Evolutionary conservation across 148 eudicot genomes (phyloP), one percentile per base, ranked within the genome.

Genomic region (Rhododendron henanense): DNA sequence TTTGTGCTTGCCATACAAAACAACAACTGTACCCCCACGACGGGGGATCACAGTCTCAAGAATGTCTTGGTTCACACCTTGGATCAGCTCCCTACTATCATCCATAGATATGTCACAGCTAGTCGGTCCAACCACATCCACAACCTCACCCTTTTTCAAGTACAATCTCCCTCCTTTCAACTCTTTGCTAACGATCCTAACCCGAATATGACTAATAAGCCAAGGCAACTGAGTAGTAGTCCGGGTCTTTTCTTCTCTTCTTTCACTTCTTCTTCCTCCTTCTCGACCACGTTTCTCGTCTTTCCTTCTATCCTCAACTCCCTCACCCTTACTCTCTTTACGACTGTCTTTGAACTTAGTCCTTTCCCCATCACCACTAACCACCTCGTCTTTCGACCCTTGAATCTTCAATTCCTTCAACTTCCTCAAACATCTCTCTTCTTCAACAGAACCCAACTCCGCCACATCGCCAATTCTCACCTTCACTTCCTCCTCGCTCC

Each of bases 101-200:
- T 97, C 99, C 91, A 97, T 93, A 3, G 91, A 87, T 84, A 97
- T 86, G 89, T 95, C 98, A 88, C 99, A 97, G 0, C 89, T 89
- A 31, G 91, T 93, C 0, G 96, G 96, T 35, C 98, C 98, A 87
- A 94, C 94, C 83, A 95, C 95, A 89, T 97, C 99, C 59, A 94
- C 88, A 61, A 97, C 92, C 88, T 89, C 94, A 5, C 98, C 98
- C 50, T 94, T 97, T 85, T 91, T 94, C 91, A 94, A 89, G 84
- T 92, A 97, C 47, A 93, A 82, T 85, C 91, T 92, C 23, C 99
- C 99, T 69, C 95, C 91, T 91, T 93, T 93, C 59, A 94, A 85
- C 81, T 89, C 87, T 90, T 92, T 90, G 82, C 98, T 95, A 81
- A 95, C 78, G 77, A 97, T 85, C 86, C 96, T 90, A 25, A 95